These are phyloP conservation scores for Tylopilus orsonianus DNA, from an alignment of 1,284 basidiomycete genomes.

Conservation along the genomic window DNA sequence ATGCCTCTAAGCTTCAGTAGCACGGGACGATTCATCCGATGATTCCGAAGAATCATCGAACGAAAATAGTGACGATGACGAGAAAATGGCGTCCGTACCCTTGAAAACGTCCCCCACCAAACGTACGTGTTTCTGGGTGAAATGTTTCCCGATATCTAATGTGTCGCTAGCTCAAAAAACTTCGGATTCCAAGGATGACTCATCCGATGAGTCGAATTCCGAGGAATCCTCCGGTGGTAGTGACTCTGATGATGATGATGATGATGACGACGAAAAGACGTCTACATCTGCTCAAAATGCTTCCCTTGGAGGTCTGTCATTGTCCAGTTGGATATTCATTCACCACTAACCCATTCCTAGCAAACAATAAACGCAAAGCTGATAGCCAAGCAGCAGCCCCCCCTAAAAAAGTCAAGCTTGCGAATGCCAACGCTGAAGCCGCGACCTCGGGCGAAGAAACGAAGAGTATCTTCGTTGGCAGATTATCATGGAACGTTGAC, in stretches of 20 bases:
- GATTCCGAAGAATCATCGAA: slow-evolving; percentile 20
- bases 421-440: slow-evolving; percentile 51
- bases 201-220: slow-evolving; percentile 12
- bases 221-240: slow-evolving; percentile 19
- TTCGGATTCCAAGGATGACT: slow-evolving; percentile 1
- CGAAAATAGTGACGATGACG: slow-evolving; percentile 4
- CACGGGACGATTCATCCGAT: slow-evolving; percentile 10
- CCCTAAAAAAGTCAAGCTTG: slow-evolving; percentile 83
- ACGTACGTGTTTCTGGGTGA: slow-evolving; percentile 2
- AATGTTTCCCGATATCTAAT: neutral
- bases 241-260: neutral
- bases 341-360: slow-evolving; percentile 22
- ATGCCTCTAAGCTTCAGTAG: slow-evolving; percentile 4
- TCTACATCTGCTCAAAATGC: neutral
- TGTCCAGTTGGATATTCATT: slow-evolving; percentile 24
- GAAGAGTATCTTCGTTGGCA: slow-evolving; percentile 89
- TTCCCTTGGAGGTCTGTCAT: slow-evolving; percentile 13
- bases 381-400: slow-evolving; percentile 59
- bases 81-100: neutral
- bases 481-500: slow-evolving; percentile 96
- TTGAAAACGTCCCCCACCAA: neutral
- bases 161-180: neutral
- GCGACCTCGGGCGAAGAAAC: slow-evolving; percentile 51
- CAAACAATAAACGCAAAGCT: slow-evolving; percentile 81
- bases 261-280: slow-evolving; percentile 4